Conservation (phyloP, 2,329 filamentous ascomycete genomes). For the Phyllosticta citriasiana region DNA sequence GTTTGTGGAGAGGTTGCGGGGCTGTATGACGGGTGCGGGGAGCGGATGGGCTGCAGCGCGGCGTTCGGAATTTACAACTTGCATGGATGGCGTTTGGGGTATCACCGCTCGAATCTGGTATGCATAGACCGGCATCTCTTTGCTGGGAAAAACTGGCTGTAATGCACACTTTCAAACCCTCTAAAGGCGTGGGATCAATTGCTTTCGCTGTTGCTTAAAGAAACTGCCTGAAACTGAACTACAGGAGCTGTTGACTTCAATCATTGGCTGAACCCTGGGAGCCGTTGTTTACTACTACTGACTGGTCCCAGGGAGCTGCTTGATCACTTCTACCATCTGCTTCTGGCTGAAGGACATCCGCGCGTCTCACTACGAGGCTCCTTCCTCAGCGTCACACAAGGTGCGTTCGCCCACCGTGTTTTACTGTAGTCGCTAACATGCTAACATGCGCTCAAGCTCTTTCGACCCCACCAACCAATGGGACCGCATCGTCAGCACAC, state of each 20-base stretch:
- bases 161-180: background rate
- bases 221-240: no score
- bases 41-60: slow-evolving; percentile 11
- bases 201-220: no score
- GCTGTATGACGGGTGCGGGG: slow-evolving; percentile 3
- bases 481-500: no score
- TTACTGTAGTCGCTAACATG: background rate
- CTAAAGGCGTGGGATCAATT: background rate
- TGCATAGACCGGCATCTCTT: background rate
- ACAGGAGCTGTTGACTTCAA: no score
- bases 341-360: background rate
- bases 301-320: no score
- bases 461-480: background rate
- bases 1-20: background rate
- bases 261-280: no score
- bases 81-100: slow-evolving; percentile 11
- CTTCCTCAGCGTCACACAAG: background rate
- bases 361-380: background rate
- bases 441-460: background rate
- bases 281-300: no score
- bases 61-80: slow-evolving; percentile 11
- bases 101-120: slow-evolving; percentile 11
- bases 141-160: background rate
- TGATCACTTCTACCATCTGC: background rate
- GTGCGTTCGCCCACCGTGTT: background rate